Evolutionary conservation across 2,329 filamentous ascomycete species (phyloP), one percentile per base, ranked within the genome.

Genomic region (Trichoderma brevicompactum): DNA sequence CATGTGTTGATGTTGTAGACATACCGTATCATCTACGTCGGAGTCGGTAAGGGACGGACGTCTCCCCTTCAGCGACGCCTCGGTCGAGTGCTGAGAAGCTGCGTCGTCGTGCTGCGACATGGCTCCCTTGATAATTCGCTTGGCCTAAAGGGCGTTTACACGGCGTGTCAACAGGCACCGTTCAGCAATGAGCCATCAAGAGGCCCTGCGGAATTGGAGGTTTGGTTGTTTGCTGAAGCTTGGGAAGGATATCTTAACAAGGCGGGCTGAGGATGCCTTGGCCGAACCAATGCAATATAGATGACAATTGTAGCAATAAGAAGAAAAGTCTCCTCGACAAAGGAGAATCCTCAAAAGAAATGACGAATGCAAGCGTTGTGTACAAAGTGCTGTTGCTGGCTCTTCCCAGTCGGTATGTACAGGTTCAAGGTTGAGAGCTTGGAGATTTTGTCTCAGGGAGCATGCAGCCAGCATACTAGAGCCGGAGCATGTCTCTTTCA

Each of bases 101-200:
- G 66, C 68, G 56, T 76, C 73, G 65, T 73, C 74, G 62, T 69
- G 71, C 69, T 77, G 75, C 68, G 76, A 73, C 77, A 79, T 79
- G 70, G 65, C 70, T 68, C 65, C 65, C 67, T 69, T 44, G 50
- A 10, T 28, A 53, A 67, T 54, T 55, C 32, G 61, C 40, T 61
- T 19, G 63, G 41, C n/a, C 46, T 50, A 50, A 23, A 49, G 36
- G 62, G 34, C 32, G 54, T 43, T 53, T 60, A 36, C 41, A 54
- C n/a, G 53, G 54, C 13, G 41, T 40, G 36, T 67, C 17, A 50
- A 56, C 34, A 53, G 43, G 17, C 40, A 46, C 49, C 55, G 54
- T 46, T 67, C 55, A 65, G 32, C 55, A 49, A 65, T 36, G 38
- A 43, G 65, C 65, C 65, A 65, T 65, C 54, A 34, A 67, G 28